Evolutionary conservation across 164 flowering plant species (phyloP), one percentile per base, ranked within the genome.

Genomic region (Vitis riparia): DNA sequence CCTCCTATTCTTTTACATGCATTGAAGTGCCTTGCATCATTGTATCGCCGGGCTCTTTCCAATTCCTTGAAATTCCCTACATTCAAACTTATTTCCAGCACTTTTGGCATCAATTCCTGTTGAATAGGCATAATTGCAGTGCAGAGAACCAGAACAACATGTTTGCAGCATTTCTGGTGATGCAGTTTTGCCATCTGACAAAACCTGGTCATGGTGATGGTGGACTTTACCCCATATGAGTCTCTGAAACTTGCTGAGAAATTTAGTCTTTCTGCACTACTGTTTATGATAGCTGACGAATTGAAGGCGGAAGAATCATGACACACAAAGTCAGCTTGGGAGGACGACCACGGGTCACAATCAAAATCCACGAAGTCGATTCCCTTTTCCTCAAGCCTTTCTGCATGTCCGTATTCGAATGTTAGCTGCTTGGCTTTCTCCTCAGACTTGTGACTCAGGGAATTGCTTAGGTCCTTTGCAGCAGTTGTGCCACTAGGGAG

Each of bases 361-460:
- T 89, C 91, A 48, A 85, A 78, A 65, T 93, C 93, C 32, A 65
- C 55, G 0, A 63, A 6, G 29, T 59, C 71, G 1, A 70, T 51
- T 3, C 63, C 75, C 53, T 59, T 81, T 15, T 72, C 88, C 11
- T 62, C 80, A 4, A 19, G 5, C 51, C 83, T 89, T 79, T 88
- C 90, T 9, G 84, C 72, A 29, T 79, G 72, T 23, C 94, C 93
- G 68, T 93, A 96, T 59, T 93, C 92, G 17, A 96, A 86, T 57
- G 93, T 89, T 29, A 96, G 87, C 69, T 87, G 77, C 78, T 96
- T 96, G 27, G 94, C 98, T 73, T 86, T 91, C 74, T 83, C 84
- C 75, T 92, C 97, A 1, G 98, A 93, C 62, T 73, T 84, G 27
- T 94, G 94, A 74, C 97, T 92, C 48, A 91, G 65, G 2, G 76